phyloP scores from a whole-genome alignment of 2,329 filamentous ascomycete species.

The Apiospora rasikravindrae region DNA sequence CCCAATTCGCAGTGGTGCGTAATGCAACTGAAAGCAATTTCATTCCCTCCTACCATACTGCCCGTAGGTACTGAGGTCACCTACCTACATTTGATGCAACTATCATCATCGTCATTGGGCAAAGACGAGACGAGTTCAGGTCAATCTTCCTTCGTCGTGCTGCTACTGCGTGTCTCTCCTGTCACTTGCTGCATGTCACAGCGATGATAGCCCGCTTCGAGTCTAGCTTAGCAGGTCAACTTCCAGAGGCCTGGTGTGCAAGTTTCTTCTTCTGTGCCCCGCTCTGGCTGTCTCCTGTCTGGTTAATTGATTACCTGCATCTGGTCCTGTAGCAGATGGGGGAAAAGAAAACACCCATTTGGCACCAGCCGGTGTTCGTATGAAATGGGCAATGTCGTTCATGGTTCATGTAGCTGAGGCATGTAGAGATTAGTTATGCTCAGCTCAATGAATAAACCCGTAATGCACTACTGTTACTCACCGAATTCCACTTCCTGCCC shows the following conservation, averaged over 20 bases:
- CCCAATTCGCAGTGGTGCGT: background rate
- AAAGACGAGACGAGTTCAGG: background rate
- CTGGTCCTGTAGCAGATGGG: background rate
- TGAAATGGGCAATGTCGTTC: conserved; percentile 4
- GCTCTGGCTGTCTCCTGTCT: background rate
- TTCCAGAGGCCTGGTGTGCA: background rate
- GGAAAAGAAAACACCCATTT: conserved; percentile 5
- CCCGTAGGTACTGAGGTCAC: too few relatives aligned
- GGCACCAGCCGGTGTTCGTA: background rate
- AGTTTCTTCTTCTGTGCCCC: background rate
- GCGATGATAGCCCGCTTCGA: background rate
- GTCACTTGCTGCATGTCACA: conserved; percentile 4
- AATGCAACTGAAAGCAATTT: conserved; percentile 2
- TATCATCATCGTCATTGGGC: background rate
- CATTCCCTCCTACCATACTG: background rate
- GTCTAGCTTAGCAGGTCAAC: background rate
- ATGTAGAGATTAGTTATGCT: background rate
- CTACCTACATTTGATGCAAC: background rate
- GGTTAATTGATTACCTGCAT: background rate
- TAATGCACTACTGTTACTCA: background rate
- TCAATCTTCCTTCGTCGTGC: conserved; percentile 1
- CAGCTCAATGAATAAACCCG: background rate
- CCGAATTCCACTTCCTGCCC: background rate
- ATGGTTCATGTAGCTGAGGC: background rate
- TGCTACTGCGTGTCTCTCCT: conserved; percentile 16